A percentile compares a stretch with the other conserved stretches of the same genome.
Evolutionary conservation across 257 asterid genomes (phyloP).

Genomic region (Nicotiana sylvestris): DNA sequence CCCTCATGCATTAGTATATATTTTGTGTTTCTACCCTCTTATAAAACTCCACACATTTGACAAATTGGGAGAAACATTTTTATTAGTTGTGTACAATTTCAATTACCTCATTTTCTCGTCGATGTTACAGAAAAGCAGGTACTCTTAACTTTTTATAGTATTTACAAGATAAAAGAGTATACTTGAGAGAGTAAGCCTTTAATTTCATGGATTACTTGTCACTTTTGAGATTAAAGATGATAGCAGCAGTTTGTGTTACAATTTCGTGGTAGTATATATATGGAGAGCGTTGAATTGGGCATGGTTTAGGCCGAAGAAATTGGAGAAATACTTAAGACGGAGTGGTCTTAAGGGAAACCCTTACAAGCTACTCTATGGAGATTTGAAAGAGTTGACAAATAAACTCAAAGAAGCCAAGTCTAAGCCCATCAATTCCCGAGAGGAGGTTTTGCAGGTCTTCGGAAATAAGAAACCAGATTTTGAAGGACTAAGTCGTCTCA

Average conservation of each 20-base stretch:
- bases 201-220: conserved; percentile 8
- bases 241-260: conserved; percentile 8
- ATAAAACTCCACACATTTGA: no score
- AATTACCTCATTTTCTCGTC: no score
- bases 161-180: no score
- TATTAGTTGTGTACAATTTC: no score
- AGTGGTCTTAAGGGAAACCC: conserved; percentile 35
- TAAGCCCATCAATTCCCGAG: conserved; percentile 26
- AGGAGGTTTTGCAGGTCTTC: conserved; percentile 31
- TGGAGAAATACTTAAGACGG: conserved; percentile 28
- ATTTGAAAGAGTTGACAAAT: conserved; percentile 21
- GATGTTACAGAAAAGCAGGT: no score
- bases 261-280: not conserved
- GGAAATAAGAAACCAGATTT: conserved; percentile 25
- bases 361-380: conserved; percentile 34
- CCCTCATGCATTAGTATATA: no score
- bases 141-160: no score
- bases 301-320: conserved; percentile 31
- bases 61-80: no score
- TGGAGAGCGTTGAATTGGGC: conserved; percentile 33
- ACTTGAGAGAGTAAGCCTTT: not conserved
- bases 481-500: conserved; percentile 24
- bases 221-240: not conserved
- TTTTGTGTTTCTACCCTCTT: no score
- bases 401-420: conserved; percentile 24